A percentile compares a stretch with the other conserved stretches of the same genome.
phyloP scores from a whole-genome alignment of 148 eudicot species.

The Arctostaphylos glauca region DNA sequence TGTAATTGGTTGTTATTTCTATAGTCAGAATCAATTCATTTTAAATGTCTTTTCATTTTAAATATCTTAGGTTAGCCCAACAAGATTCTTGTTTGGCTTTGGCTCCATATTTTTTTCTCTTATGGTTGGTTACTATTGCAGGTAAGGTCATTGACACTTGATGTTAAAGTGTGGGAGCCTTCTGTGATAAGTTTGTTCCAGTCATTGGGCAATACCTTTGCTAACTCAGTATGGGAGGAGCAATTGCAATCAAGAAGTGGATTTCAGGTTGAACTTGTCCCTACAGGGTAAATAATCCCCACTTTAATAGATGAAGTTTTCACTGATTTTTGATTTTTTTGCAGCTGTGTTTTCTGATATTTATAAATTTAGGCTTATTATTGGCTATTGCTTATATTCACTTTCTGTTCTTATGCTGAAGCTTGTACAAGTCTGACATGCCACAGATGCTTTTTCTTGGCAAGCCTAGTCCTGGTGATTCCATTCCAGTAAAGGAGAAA shows the following conservation, averaged over 20 bases:
- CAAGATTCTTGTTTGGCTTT: conserved; percentile 5
- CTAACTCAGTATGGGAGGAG: conserved; percentile 96
- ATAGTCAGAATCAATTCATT: not conserved
- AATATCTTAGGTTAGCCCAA: not conserved
- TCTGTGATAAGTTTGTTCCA: conserved; percentile 87
- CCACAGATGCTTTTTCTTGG: conserved; percentile 59
- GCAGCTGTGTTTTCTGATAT: not conserved
- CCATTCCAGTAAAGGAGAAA: conserved; percentile 87
- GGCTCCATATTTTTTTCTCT: not conserved
- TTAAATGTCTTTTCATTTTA: not conserved
- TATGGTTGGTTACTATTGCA: conserved; percentile 29
- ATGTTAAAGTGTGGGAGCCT: conserved; percentile 98
- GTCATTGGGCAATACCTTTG: conserved; percentile 86
- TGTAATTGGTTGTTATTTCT: not conserved
- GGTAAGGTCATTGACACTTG: conserved; percentile 99
- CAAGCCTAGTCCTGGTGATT: conserved; percentile 83
- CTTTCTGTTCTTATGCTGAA: conserved; percentile 34
- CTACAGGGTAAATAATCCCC: conserved; percentile 51
- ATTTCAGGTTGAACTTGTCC: conserved; percentile 65
- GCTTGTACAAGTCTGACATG: conserved; percentile 67
- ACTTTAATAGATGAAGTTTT: not conserved
- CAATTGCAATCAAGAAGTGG: conserved; percentile 74
- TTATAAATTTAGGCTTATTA: not conserved
- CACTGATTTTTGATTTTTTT: not conserved
- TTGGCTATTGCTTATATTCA: conserved; percentile 18